Conservation (phyloP, 495 filamentous ascomycete species). For the Delitschia confertaspora region DNA sequence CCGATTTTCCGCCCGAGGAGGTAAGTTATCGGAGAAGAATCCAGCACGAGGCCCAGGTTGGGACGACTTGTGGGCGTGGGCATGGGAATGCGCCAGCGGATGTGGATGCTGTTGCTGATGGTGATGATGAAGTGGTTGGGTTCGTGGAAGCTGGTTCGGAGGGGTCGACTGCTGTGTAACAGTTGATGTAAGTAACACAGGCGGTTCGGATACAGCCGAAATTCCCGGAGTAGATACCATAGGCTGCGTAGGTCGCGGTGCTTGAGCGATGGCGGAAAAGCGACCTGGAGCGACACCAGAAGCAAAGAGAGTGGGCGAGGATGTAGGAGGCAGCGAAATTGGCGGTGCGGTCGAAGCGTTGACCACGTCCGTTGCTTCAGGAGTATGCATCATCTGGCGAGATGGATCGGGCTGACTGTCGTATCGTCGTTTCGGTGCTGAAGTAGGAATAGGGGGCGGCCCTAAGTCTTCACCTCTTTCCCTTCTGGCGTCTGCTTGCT, state of each 20-base stretch:
- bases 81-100: slow-evolving; percentile 1
- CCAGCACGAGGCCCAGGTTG: slow-evolving; percentile 18
- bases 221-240: slow-evolving; percentile 15
- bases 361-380: slow-evolving; percentile 46
- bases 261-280: slow-evolving; percentile 22
- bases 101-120: slow-evolving; percentile 6
- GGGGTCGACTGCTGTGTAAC: slow-evolving; percentile 11
- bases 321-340: slow-evolving; percentile 16
- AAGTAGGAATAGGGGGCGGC: slow-evolving; percentile 53
- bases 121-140: slow-evolving; percentile 1
- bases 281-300: slow-evolving; percentile 8
- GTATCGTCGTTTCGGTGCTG: slow-evolving; percentile 51
- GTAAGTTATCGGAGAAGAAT: slow-evolving; percentile 13
- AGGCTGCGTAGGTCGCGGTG: slow-evolving; percentile 22
- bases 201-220: slow-evolving; percentile 15
- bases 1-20: slow-evolving; percentile 12
- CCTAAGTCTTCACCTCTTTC: slow-evolving; percentile 60
- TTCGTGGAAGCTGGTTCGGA: slow-evolving; percentile 3
- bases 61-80: slow-evolving; percentile 5
- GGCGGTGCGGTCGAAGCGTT: slow-evolving; percentile 32
- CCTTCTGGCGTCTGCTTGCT: slow-evolving; percentile 61
- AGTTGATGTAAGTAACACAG: slow-evolving; percentile 8
- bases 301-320: slow-evolving; percentile 27
- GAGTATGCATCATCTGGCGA: slow-evolving; percentile 56
- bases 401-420: too few species aligned